Percentiles rank a stretch among this genome's conserved stretches.
phyloP scores from a whole-genome alignment of 2,329 filamentous ascomycete genomes.

The Colletotrichum paranaense region DNA sequence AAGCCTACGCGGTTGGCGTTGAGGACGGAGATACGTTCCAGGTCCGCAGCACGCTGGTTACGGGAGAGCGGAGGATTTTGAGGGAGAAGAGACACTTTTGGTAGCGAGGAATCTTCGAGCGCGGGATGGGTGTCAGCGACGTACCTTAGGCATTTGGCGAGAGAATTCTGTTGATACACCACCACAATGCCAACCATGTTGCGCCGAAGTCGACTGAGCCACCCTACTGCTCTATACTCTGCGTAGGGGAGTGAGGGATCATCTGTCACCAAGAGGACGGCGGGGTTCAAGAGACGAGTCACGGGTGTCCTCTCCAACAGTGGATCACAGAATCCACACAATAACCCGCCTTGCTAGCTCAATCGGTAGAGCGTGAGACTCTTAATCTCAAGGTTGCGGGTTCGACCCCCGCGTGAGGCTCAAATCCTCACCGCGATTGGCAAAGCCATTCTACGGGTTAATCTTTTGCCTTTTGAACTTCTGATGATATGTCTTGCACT shows the following conservation, averaged over 20 bases:
- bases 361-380: constrained; percentile 82
- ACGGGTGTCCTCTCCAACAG: rapidly evolving
- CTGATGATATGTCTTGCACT: background rate
- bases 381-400: constrained; percentile 54
- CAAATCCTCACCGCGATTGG: constrained; percentile 35
- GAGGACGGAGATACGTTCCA: background rate
- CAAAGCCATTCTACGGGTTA: background rate
- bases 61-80: background rate
- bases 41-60: background rate
- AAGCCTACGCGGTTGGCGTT: background rate
- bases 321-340: background rate
- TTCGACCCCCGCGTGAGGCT: constrained; percentile 42
- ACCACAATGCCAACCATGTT: background rate
- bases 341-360: constrained; percentile 61
- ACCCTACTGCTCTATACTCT: background rate
- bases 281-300: background rate
- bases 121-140: background rate
- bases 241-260: too few relatives aligned
- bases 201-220: background rate
- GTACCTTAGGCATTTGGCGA: background rate
- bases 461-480: background rate
- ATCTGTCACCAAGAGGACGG: background rate
- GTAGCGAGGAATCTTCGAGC: constrained; percentile 7
- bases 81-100: background rate
- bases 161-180: background rate